phyloP scores from a whole-genome alignment of 345 rosid genomes.

The Eucalyptus albens region DNA sequence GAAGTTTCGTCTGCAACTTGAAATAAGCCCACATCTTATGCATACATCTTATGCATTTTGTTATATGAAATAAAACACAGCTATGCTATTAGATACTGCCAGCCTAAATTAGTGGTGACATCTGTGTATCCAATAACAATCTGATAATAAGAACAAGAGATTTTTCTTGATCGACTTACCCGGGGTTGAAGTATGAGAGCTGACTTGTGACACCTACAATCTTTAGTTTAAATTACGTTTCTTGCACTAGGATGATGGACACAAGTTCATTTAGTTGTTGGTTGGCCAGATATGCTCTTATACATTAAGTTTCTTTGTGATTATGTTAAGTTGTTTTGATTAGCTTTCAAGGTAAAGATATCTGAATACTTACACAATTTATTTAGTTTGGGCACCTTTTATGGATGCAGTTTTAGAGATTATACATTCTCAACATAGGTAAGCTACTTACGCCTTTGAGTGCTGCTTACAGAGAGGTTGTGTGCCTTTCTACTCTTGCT shows the following conservation, averaged over 20 bases:
- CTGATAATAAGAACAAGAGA: neutral
- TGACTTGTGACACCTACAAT: neutral
- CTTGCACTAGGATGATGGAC: neutral
- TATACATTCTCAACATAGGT: neutral
- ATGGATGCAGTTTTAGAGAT: neutral
- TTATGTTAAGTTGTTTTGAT: neutral
- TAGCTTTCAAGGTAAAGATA: neutral
- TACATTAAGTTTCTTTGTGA: neutral
- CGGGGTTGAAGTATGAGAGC: neutral
- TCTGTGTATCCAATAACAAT: neutral
- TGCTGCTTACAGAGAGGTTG: neutral
- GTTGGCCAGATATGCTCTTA: neutral
- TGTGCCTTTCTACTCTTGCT: neutral
- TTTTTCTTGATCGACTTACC: neutral
- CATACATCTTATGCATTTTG: neutral
- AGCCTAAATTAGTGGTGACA: neutral
- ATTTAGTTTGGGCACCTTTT: neutral
- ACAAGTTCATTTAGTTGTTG: neutral
- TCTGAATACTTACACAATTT: neutral
- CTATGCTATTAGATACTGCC: neutral
- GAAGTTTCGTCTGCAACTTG: neutral
- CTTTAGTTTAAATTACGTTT: neutral
- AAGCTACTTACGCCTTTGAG: neutral
- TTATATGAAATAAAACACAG: neutral
- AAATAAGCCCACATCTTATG: neutral